These are phyloP conservation scores for Calocera viscosa DNA, from an alignment of 768 basidiomycete species.

Conservation along the genomic window DNA sequence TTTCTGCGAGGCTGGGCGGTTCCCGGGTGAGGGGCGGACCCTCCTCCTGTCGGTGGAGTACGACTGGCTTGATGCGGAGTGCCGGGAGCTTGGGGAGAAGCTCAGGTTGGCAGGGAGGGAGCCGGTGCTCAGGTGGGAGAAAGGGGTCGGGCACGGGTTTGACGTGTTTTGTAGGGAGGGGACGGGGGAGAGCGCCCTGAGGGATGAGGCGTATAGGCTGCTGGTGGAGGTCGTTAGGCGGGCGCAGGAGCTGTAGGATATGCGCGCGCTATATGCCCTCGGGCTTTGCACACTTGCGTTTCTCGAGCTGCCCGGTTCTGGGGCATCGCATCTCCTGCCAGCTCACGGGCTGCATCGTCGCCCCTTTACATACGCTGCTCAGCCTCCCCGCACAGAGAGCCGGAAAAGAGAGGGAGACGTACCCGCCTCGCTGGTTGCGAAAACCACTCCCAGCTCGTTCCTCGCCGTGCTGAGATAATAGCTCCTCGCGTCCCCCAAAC, in stretches of 20 bases:
- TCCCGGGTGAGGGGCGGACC: background rate
- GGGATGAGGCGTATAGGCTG: background rate
- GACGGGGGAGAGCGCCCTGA: background rate
- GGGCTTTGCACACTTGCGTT: constrained; percentile 77
- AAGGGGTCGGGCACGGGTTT: background rate
- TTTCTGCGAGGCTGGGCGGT: background rate
- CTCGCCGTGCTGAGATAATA: constrained; percentile 86
- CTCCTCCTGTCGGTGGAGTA: background rate
- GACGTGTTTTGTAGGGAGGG: constrained; percentile 6
- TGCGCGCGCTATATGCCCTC: constrained; percentile 40
- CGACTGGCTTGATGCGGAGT: constrained; percentile 4
- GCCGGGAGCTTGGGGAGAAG: background rate
- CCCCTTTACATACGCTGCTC: too few species aligned
- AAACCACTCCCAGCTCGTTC: constrained; percentile 84
- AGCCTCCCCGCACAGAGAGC: too few species aligned
- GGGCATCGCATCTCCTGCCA: constrained; percentile 89
- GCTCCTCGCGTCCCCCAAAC: constrained; percentile 78
- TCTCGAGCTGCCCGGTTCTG: constrained; percentile 65
- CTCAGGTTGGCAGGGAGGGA: background rate
- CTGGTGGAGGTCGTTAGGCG: background rate
- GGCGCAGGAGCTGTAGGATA: background rate
- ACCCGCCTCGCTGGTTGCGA: constrained; percentile 81
- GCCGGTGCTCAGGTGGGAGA: background rate
- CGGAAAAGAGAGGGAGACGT: too few species aligned
- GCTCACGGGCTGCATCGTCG: constrained; percentile 70